phyloP scores from a whole-genome alignment of 352 stramenopile genomes.

The Phytophthora cajani region DNA sequence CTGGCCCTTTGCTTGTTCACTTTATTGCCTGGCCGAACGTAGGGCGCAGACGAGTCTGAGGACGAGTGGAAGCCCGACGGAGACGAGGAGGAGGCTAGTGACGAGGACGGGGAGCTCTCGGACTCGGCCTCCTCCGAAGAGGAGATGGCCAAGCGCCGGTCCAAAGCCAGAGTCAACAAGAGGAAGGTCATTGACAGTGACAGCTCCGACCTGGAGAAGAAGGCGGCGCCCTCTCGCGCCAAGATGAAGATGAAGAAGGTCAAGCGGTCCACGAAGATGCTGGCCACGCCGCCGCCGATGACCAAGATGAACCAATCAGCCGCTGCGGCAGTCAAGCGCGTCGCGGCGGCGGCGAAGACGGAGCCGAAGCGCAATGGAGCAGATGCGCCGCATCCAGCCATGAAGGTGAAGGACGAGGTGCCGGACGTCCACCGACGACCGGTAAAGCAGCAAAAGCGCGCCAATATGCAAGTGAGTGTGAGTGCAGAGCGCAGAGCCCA shows the following conservation, averaged over 20 bases:
- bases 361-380: conserved; percentile 16
- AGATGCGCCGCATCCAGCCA: background rate
- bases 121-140: conserved; percentile 46
- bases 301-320: conserved; percentile 22
- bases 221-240: background rate
- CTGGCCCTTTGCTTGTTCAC: conserved; percentile 24
- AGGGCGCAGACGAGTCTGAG: conserved; percentile 48
- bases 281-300: conserved; percentile 5
- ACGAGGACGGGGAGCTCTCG: conserved; percentile 44
- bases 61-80: conserved; percentile 50
- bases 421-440: conserved; percentile 73
- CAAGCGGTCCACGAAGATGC: conserved; percentile 28
- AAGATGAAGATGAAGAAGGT: conserved; percentile 41
- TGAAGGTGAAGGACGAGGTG: conserved; percentile 36
- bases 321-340: conserved; percentile 24
- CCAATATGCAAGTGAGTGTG: conserved; percentile 26
- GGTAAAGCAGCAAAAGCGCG: conserved; percentile 69
- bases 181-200: conserved; percentile 63
- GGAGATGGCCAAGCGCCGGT: conserved; percentile 36
- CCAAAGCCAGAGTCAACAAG: conserved; percentile 37
- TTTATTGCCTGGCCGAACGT: conserved; percentile 22
- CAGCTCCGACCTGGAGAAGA: conserved; percentile 54
- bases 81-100: conserved; percentile 44
- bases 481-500: conserved; percentile 31
- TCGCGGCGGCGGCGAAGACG: conserved; percentile 28